Evolutionary conservation across 2,329 filamentous ascomycete genomes (phyloP).

Genomic region (Xylariaceae sp.): DNA sequence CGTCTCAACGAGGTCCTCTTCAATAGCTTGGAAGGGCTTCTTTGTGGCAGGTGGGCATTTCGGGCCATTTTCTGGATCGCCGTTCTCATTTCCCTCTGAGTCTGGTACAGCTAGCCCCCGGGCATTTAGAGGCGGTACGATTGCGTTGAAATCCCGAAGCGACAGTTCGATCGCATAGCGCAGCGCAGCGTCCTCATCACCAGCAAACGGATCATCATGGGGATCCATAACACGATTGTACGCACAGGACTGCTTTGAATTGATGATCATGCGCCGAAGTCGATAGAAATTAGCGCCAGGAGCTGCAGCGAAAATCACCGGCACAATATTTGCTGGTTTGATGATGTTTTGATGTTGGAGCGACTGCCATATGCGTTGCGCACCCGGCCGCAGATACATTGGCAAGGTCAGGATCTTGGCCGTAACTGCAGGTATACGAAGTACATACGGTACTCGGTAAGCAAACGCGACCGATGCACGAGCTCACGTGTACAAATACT

Average conservation of each 20-base stretch:
- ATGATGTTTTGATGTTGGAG: background rate
- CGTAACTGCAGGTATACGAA: too few species aligned
- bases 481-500: slow-evolving; percentile 14
- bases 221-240: slow-evolving; percentile 22
- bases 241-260: background rate
- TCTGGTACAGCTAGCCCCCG: slow-evolving; percentile 31
- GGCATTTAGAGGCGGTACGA: slow-evolving; percentile 16
- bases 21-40: slow-evolving; percentile 12
- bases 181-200: slow-evolving; percentile 57
- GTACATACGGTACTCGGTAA: too few species aligned
- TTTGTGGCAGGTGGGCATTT: slow-evolving; percentile 23
- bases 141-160: slow-evolving; percentile 35
- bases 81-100: slow-evolving; percentile 33
- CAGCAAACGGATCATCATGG: slow-evolving; percentile 26
- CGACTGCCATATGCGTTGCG: background rate
- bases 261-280: background rate
- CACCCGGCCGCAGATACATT: too few species aligned
- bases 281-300: background rate
- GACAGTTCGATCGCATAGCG: slow-evolving; percentile 58
- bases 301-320: background rate
- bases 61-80: slow-evolving; percentile 29
- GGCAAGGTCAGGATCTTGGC: too few species aligned
- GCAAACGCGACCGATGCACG: slow-evolving; percentile 16
- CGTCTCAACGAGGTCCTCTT: background rate
- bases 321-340: background rate